Evolutionary conservation across 192 early-diverging fungal genomes (phyloP), one percentile per base, ranked within the genome.

Genomic region (Coemansia biformis): DNA sequence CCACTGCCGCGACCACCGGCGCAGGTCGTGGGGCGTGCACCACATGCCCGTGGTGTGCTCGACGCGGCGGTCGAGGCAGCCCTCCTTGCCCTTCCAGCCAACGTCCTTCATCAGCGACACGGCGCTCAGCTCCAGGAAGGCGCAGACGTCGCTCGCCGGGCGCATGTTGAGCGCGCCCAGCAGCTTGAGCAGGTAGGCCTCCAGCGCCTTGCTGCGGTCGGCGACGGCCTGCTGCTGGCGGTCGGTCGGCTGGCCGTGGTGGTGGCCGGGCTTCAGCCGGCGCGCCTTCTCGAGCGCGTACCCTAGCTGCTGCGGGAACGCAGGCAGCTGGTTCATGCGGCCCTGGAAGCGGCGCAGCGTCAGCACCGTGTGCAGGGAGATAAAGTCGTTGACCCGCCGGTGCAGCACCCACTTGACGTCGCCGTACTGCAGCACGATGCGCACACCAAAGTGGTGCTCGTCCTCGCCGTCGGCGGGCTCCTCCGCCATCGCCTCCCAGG

Each of bases 61-160:
- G 19, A 81, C 66, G 21, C 79, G 81, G 18, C 80, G 78, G 36
- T 84, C 83, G 43, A 87, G 54, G 43, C 82, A 83, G 11, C 82
- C 84, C 51, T 89, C 87, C 43, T 89, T 89, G 34, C 87, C 87
- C 51, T 89, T 89, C 87, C 87, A 89, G 0, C 87, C 83, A 68
- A 87, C 84, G 38, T 87, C 84, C 49, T 79, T 85, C 29, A 81
- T 79, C 37, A 89, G 78, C 15, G 81, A 83, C 31, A 85, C 77
- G 12, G 82, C 79, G 51, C 81, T 82, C 35, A 89, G 64, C 57
- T 87, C 87, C 37, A 89, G 46, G 51, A 89, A 89, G 41, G 82
- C 85, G 59, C 84, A 85, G 8, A 89, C 52, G 46, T 89, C 86
- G 50, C 81, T 84, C 7, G 74, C 79, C 16, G 83, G 78, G 9